A percentile compares a stretch with the other conserved stretches of the same genome.
Evolutionary conservation across 345 rosid genomes (phyloP).

Genomic region (Rhizophora mangle): DNA sequence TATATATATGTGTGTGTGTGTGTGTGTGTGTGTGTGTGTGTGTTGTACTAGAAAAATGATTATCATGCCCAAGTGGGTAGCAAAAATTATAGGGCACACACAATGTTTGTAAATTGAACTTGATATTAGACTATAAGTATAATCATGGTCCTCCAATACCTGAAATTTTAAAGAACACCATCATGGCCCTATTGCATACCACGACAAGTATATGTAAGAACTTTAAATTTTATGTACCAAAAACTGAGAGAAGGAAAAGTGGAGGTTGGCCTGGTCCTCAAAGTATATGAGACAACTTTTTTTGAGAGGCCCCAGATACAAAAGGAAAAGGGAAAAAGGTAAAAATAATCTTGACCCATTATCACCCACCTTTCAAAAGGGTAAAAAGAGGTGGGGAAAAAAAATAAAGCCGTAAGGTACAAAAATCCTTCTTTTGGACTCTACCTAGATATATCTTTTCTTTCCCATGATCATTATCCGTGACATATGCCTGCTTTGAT

Average conservation of each 20-base stretch:
- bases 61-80: slow-evolving; percentile 4
- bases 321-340: slow-evolving; percentile 34
- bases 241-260: slow-evolving; percentile 16
- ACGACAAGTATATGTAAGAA: not conserved
- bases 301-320: slow-evolving; percentile 43
- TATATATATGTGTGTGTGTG: too few relatives aligned
- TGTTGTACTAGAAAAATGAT: not conserved
- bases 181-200: too few relatives aligned
- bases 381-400: slow-evolving; percentile 16
- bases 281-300: slow-evolving; percentile 57
- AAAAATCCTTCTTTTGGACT: slow-evolving; percentile 48
- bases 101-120: not conserved
- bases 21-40: too few relatives aligned
- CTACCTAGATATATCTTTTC: slow-evolving; percentile 22
- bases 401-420: slow-evolving; percentile 13
- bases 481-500: slow-evolving; percentile 27
- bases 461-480: slow-evolving; percentile 23
- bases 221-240: slow-evolving; percentile 15
- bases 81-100: slow-evolving; percentile 9
- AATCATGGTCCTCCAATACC: too few relatives aligned
- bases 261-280: slow-evolving; percentile 31
- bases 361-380: slow-evolving; percentile 16
- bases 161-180: too few relatives aligned
- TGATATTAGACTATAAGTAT: not conserved
- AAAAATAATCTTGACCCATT: slow-evolving; percentile 25